phyloP scores from a whole-genome alignment of 176 grass and related monocot genomes.

The Puya raimondii region DNA sequence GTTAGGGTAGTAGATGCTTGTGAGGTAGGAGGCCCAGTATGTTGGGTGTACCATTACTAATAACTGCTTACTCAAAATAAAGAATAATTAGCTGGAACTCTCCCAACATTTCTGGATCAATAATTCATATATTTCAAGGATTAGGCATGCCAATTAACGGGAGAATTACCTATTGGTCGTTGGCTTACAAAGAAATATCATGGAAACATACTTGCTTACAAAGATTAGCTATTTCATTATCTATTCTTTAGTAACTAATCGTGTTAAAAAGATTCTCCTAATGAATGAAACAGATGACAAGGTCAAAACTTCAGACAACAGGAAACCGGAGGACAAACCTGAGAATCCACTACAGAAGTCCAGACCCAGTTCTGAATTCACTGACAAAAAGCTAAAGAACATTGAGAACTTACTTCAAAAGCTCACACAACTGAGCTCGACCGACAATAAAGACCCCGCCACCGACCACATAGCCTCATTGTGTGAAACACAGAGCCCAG shows the following conservation, averaged over 20 bases:
- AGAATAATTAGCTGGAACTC: too few species aligned
- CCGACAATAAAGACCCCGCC: conserved; percentile 34
- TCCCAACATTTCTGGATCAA: too few species aligned
- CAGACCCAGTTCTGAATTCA: conserved; percentile 8
- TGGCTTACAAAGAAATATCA: too few species aligned
- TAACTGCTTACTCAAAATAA: too few species aligned
- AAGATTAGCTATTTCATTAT: neutral
- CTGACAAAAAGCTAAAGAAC: conserved; percentile 62
- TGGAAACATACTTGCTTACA: neutral
- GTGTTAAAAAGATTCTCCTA: neutral
- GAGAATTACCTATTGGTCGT: too few species aligned
- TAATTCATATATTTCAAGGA: too few species aligned
- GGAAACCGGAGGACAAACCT: conserved; percentile 10
- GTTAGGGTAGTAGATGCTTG: too few species aligned
- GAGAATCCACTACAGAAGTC: conserved; percentile 21
- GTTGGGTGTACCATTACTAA: too few species aligned
- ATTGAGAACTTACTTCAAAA: conserved; percentile 71
- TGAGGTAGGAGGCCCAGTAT: too few species aligned
- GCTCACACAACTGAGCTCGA: conserved; percentile 41
- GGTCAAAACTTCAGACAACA: conserved; percentile 19
- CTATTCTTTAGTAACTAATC: neutral
- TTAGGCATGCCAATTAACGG: too few species aligned
- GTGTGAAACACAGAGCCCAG: conserved; percentile 56
- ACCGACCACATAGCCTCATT: conserved; percentile 70
- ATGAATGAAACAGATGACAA: conserved; percentile 40